phyloP scores from a whole-genome alignment of 108 stramenopile genomes.

The Nitzschia palea region DNA sequence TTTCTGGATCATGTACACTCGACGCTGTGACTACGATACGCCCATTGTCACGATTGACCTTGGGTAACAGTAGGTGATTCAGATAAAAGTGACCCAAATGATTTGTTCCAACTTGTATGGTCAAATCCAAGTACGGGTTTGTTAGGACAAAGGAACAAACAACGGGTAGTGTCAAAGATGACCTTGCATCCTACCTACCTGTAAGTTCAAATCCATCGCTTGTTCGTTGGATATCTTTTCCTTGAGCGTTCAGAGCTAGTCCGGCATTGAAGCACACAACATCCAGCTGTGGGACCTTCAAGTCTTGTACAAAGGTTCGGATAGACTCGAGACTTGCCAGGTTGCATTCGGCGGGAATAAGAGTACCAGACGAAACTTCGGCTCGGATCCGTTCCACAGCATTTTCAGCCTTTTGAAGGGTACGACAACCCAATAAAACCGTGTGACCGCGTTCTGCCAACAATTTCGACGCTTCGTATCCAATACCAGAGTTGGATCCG shows the following conservation, averaged over 20 bases:
- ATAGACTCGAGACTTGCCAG: constrained; percentile 67
- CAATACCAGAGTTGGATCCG: constrained; percentile 76
- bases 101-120: constrained; percentile 90
- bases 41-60: constrained; percentile 43
- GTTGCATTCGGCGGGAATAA: constrained; percentile 81
- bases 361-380: constrained; percentile 26
- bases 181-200: constrained; percentile 5
- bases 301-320: constrained; percentile 42
- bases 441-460: constrained; percentile 58
- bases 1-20: constrained; percentile 85
- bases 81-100: constrained; percentile 97
- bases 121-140: too few species aligned
- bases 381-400: constrained; percentile 37
- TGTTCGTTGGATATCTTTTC: constrained; percentile 68
- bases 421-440: constrained; percentile 73
- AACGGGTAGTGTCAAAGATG: too few species aligned
- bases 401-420: constrained; percentile 58
- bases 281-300: constrained; percentile 46
- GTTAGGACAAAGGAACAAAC: too few species aligned
- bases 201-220: constrained; percentile 79
- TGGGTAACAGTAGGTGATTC: constrained; percentile 68
- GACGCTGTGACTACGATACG: constrained; percentile 83
- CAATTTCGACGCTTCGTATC: constrained; percentile 73
- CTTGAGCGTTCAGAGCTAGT: constrained; percentile 64
- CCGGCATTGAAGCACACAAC: constrained; percentile 86